These are phyloP conservation scores for Cordyceps cicadae DNA, from an alignment of 2,329 filamentous ascomycete genomes.

Conservation along the genomic window DNA sequence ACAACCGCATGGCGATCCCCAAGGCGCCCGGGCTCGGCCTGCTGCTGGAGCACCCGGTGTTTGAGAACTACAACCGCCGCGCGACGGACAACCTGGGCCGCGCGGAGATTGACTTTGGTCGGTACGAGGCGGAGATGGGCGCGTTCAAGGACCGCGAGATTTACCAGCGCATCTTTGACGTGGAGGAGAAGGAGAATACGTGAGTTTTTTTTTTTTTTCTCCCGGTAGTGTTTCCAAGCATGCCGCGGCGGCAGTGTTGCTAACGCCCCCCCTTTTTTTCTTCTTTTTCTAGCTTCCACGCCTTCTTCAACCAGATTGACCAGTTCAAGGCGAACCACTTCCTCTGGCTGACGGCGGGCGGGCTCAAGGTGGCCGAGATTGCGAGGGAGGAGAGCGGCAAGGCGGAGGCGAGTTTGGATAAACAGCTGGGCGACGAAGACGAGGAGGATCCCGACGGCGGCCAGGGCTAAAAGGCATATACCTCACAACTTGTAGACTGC, in stretches of 20 bases:
- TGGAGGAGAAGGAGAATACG: constrained; percentile 82
- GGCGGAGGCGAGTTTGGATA: constrained; percentile 33
- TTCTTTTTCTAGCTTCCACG: constrained; percentile 52
- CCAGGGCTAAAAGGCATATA: constrained; percentile 26
- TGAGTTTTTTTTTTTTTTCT: constrained; percentile 39
- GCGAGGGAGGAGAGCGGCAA: constrained; percentile 26
- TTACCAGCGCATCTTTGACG: constrained; percentile 81
- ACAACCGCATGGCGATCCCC: constrained; percentile 73
- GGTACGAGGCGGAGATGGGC: constrained; percentile 68
- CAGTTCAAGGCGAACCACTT: constrained; percentile 65
- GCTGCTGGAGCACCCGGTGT: constrained; percentile 83
- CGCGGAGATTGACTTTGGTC: constrained; percentile 67
- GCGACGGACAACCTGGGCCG: constrained; percentile 55
- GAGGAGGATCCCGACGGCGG: constrained; percentile 41
- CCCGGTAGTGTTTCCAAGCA: neutral
- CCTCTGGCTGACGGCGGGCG: constrained; percentile 64
- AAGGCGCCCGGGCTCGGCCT: constrained; percentile 88
- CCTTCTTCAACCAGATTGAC: constrained; percentile 73
- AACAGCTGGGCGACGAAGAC: constrained; percentile 44
- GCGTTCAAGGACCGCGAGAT: constrained; percentile 90
- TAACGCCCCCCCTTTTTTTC: neutral
- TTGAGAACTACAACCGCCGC: constrained; percentile 77
- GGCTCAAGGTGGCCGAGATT: constrained; percentile 51
- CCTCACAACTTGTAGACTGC: neutral
- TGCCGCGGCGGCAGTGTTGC: neutral